Base-by-base conservation (phyloP, 164 flowering plant genomes). In the Umbellularia californica region DNA sequence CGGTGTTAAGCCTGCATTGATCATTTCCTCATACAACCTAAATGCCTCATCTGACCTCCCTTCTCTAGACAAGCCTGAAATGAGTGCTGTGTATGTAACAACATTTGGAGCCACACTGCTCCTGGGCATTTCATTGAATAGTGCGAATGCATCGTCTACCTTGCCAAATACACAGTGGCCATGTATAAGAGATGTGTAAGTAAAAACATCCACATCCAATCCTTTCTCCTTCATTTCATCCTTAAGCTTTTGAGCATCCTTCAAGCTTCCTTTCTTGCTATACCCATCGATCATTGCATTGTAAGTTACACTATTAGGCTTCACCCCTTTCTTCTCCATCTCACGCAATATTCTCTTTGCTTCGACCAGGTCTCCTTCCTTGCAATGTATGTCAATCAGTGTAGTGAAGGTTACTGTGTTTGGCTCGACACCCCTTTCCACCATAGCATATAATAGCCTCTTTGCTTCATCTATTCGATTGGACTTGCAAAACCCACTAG, bases 1-100 rank as follows among this genome's bases (percentile, higher is more conserved):
- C n/a, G 96, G 90, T 3, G 66, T 81, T 67, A 89, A 68, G 17
- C 96, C 95, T 12, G 79, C 75, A 64, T 79, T 79, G 55, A 71
- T 85, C 97, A 94, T 89, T 79, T 89, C 87, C 70, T 89, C 95
- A 79, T 92, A 92, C 72, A 92, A 78, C 69, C 58, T 76, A 76
- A 89, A 91, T 41, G 96, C 94, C 80, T 92, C 95, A 12, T 90
- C 86, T 12, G 90, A 84, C 74, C 90, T 88, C 58, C 93, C 96
- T n/a, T 60, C 81, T 74, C 84, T 89, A 2, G 94, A 86, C 78
- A 94, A 79, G 9, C 94, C 92, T 0, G 88, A 86, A 71, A 92
- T 92, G 79, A 92, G 75, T 9, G 83, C 85, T 1, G 91, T 87
- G 72, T 86, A 92, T 3, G 94, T 85, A 28, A 83, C 86, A 5